Conservation (phyloP, 768 basidiomycete genomes). For the Hypsizygus marmoreus region DNA sequence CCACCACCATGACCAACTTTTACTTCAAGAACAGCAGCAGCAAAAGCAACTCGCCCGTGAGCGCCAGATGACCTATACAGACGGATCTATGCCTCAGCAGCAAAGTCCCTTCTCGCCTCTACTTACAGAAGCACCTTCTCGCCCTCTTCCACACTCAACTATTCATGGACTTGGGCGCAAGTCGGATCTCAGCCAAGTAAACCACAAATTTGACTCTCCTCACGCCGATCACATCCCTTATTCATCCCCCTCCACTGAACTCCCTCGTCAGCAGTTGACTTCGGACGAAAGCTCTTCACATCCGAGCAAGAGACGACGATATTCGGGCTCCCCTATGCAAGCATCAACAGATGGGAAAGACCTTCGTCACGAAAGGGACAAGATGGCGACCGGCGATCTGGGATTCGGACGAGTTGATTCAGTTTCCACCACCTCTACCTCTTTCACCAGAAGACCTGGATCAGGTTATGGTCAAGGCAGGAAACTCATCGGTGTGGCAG, state of each 20-base stretch:
- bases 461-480: slow-evolving; percentile 24
- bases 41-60: slow-evolving; percentile 24
- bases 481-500: slow-evolving; percentile 14
- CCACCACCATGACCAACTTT: slow-evolving; percentile 25
- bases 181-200: slow-evolving; percentile 17
- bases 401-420: slow-evolving; percentile 33
- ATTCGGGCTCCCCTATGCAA: slow-evolving; percentile 38
- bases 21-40: slow-evolving; percentile 25
- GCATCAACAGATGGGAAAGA: slow-evolving; percentile 28
- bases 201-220: slow-evolving; percentile 18
- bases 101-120: slow-evolving; percentile 13
- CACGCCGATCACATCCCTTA: slow-evolving; percentile 11
- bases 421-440: slow-evolving; percentile 19
- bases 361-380: slow-evolving; percentile 32
- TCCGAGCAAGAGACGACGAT: slow-evolving; percentile 45
- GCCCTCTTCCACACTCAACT: slow-evolving; percentile 8
- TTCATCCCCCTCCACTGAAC: slow-evolving; percentile 12
- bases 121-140: slow-evolving; percentile 16
- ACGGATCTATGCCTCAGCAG: slow-evolving; percentile 3
- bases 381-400: slow-evolving; percentile 33
- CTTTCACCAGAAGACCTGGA: slow-evolving; percentile 20
- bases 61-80: slow-evolving; percentile 19
- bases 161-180: slow-evolving; percentile 13
- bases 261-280: slow-evolving; percentile 4
- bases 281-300: slow-evolving; percentile 11